Percentiles rank a stretch among this genome's conserved stretches.
Evolutionary conservation across 768 basidiomycete species (phyloP).

Genomic region (Trametes coccinea): DNA sequence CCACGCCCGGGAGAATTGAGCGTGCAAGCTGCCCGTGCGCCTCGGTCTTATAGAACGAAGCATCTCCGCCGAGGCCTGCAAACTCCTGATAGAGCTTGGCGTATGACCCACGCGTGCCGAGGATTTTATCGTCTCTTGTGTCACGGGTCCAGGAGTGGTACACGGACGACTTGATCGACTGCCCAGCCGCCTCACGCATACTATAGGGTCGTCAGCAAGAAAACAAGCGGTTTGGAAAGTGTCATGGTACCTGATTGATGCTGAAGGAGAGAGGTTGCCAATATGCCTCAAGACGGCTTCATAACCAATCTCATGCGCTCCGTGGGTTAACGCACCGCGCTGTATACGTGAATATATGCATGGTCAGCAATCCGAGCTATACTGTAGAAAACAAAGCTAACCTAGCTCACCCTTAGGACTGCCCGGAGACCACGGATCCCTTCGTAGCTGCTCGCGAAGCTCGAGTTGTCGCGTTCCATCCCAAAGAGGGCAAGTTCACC

Average conservation of each 20-base stretch:
- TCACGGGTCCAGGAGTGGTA: constrained; percentile 77
- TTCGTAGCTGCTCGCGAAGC: constrained; percentile 73
- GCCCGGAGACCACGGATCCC: constrained; percentile 64
- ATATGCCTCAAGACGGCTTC: constrained; percentile 81
- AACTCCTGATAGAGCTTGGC: constrained; percentile 65
- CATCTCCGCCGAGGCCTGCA: constrained; percentile 83
- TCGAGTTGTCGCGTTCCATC: constrained; percentile 76
- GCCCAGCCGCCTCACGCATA: constrained; percentile 82
- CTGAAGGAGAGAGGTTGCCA: constrained; percentile 65
- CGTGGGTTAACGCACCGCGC: constrained; percentile 30
- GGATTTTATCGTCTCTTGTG: constrained; percentile 69
- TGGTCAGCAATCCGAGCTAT: constrained; percentile 16
- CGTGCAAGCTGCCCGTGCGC: constrained; percentile 65
- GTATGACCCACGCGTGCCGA: constrained; percentile 62
- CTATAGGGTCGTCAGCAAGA: constrained; percentile 38
- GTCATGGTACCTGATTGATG: constrained; percentile 71
- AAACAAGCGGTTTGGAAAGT: not conserved
- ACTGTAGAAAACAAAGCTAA: constrained; percentile 36
- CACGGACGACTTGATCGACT: constrained; percentile 78
- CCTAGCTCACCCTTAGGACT: constrained; percentile 73
- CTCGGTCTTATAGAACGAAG: constrained; percentile 73
- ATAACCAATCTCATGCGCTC: constrained; percentile 80
- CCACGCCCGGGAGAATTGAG: constrained; percentile 55
- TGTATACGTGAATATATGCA: constrained; percentile 15
- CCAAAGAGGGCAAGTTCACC: constrained; percentile 74